Evolutionary conservation across 1,284 basidiomycete species (phyloP).

Genomic region (Marasmius fiardii): DNA sequence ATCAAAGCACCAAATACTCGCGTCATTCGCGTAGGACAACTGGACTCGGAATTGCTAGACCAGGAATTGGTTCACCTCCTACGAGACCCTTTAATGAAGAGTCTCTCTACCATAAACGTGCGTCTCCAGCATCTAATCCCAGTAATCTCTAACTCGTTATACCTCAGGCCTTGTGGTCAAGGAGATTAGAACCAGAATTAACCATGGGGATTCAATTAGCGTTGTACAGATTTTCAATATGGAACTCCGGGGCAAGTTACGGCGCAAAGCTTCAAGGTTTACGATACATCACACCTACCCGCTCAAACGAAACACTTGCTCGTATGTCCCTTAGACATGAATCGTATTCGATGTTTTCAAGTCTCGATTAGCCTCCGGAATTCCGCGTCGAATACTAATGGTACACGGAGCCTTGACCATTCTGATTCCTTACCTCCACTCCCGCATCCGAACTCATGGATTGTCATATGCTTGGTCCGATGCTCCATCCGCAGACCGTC

Average conservation of each 20-base stretch:
- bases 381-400: slow-evolving; percentile 58
- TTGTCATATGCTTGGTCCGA: slow-evolving; percentile 89
- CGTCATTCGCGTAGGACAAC: slow-evolving; percentile 82
- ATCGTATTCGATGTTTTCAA: slow-evolving; percentile 6
- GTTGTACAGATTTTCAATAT: slow-evolving; percentile 84
- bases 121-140: slow-evolving; percentile 22
- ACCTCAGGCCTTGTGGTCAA: slow-evolving; percentile 53
- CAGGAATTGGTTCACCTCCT: slow-evolving; percentile 84
- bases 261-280: slow-evolving; percentile 92
- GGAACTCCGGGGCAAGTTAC: slow-evolving; percentile 82
- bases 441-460: slow-evolving; percentile 71
- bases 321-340: slow-evolving; percentile 27
- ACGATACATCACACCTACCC: slow-evolving; percentile 42
- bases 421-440: slow-evolving; percentile 76
- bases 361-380: slow-evolving; percentile 47
- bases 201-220: slow-evolving; percentile 71
- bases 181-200: slow-evolving; percentile 81
- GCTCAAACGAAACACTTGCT: slow-evolving; percentile 23
- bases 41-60: slow-evolving; percentile 93
- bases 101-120: slow-evolving; percentile 72
- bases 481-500: slow-evolving; percentile 71
- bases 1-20: slow-evolving; percentile 34
- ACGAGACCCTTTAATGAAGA: slow-evolving; percentile 77
- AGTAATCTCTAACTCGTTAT: not conserved
- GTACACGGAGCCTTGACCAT: slow-evolving; percentile 76